phyloP scores from a whole-genome alignment of 2,329 filamentous ascomycete species.

The Penicillium sumatraense region DNA sequence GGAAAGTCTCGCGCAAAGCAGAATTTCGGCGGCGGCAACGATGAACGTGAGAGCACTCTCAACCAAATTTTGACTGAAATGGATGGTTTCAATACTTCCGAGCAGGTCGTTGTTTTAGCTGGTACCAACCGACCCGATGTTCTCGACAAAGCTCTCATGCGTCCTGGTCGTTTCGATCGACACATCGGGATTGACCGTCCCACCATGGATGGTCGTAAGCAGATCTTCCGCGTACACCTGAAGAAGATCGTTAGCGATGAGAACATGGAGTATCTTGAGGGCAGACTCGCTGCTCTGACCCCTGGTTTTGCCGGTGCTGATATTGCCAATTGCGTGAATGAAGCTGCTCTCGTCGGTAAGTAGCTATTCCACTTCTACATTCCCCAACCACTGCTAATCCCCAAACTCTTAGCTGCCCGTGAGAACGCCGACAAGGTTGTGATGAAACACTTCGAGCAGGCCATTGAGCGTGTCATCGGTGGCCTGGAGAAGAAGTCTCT shows the following conservation, averaged over 20 bases:
- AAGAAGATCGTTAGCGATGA: slow-evolving; percentile 93
- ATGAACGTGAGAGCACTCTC: slow-evolving; percentile 93
- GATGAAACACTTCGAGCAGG: slow-evolving; percentile 94
- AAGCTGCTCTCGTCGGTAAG: slow-evolving; percentile 93
- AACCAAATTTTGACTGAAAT: slow-evolving; percentile 99
- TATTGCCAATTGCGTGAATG: slow-evolving; percentile 98
- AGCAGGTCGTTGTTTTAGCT: slow-evolving; percentile 94
- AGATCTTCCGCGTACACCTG: slow-evolving; percentile 94
- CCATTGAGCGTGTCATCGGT: slow-evolving; percentile 95
- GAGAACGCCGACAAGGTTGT: slow-evolving; percentile 77
- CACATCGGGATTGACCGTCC: slow-evolving; percentile 95
- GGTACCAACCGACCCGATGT: slow-evolving; percentile 96
- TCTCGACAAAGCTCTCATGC: slow-evolving; percentile 93
- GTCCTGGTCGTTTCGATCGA: slow-evolving; percentile 93
- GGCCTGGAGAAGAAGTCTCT: slow-evolving; percentile 97
- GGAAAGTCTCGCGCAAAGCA: slow-evolving; percentile 86
- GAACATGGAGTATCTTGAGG: slow-evolving; percentile 83
- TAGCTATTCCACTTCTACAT: slow-evolving; percentile 24
- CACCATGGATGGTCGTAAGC: slow-evolving; percentile 94
- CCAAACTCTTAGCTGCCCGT: slow-evolving; percentile 70
- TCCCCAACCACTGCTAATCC: slow-evolving; percentile 44
- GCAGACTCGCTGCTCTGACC: slow-evolving; percentile 87
- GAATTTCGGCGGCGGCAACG: slow-evolving; percentile 86
- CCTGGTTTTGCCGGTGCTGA: slow-evolving; percentile 97
- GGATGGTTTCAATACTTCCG: slow-evolving; percentile 97